Conservation (phyloP, 2,329 filamentous ascomycete genomes). For the Clarireedia homoeocarpa region DNA sequence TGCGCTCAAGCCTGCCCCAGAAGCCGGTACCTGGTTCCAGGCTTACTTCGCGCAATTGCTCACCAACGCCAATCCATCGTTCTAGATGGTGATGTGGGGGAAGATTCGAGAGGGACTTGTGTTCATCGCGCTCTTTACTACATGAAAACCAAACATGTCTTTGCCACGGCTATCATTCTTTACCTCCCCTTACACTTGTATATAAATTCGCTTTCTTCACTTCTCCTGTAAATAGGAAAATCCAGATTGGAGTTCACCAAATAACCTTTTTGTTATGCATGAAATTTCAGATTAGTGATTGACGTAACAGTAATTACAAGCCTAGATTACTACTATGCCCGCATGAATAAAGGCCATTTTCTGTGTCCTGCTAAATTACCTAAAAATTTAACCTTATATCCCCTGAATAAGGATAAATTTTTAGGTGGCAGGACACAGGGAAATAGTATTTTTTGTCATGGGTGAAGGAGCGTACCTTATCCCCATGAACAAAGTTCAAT, state of each 20-base stretch:
- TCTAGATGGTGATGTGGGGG: constrained; percentile 24
- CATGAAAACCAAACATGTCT: neutral
- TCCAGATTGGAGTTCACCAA: neutral
- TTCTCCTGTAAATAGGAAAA: constrained; percentile 4
- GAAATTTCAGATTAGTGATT: no score
- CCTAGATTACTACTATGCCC: no score
- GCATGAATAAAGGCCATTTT: no score
- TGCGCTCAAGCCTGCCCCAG: constrained; percentile 56
- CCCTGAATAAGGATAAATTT: no score
- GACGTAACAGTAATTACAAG: no score
- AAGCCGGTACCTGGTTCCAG: constrained; percentile 58
- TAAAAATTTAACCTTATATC: no score
- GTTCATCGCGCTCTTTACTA: neutral
- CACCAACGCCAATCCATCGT: constrained; percentile 47
- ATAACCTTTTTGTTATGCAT: neutral
- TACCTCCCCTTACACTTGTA: neutral
- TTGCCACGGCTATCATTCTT: neutral
- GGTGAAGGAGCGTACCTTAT: no score
- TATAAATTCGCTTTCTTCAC: constrained; percentile 1
- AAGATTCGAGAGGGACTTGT: neutral
- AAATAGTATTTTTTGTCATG: no score
- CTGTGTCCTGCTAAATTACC: no score
- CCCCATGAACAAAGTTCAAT: no score
- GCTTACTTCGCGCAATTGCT: constrained; percentile 51
- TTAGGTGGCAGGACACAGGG: no score